phyloP scores from a whole-genome alignment of 164 flowering plant genomes.

The Annona cherimola region DNA sequence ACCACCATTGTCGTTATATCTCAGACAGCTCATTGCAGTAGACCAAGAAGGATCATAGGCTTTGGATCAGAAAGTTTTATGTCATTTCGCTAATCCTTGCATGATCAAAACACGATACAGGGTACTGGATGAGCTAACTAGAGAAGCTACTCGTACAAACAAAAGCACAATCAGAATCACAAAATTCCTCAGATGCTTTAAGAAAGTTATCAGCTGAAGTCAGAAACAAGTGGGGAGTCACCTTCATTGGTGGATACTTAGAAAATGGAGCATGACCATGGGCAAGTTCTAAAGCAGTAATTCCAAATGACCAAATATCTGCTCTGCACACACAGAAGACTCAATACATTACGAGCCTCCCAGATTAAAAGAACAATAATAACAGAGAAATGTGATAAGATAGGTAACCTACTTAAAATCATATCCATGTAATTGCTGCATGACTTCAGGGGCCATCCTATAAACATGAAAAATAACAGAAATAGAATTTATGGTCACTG shows the following conservation, averaged over 20 bases:
- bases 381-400: background rate
- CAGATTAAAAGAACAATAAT: background rate
- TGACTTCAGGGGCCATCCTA: constrained; percentile 99
- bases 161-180: background rate
- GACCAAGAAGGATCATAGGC: background rate
- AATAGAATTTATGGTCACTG: background rate
- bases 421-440: constrained; percentile 96
- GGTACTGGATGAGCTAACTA: background rate
- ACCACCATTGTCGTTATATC: background rate
- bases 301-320: constrained; percentile 99
- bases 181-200: background rate
- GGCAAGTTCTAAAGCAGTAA: constrained; percentile 98
- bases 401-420: constrained; percentile 76
- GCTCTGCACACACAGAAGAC: constrained; percentile 49
- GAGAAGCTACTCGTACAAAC: background rate
- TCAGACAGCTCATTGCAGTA: background rate
- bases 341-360: constrained; percentile 8
- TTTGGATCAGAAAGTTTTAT: background rate
- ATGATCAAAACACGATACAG: background rate
- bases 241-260: constrained; percentile 99
- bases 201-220: constrained; percentile 19
- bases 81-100: background rate
- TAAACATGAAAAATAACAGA: constrained; percentile 5
- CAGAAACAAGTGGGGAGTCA: constrained; percentile 14
- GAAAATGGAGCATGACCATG: constrained; percentile 99